Base-by-base conservation (phyloP, 768 basidiomycete genomes). In the Termitomyces sp. region DNA sequence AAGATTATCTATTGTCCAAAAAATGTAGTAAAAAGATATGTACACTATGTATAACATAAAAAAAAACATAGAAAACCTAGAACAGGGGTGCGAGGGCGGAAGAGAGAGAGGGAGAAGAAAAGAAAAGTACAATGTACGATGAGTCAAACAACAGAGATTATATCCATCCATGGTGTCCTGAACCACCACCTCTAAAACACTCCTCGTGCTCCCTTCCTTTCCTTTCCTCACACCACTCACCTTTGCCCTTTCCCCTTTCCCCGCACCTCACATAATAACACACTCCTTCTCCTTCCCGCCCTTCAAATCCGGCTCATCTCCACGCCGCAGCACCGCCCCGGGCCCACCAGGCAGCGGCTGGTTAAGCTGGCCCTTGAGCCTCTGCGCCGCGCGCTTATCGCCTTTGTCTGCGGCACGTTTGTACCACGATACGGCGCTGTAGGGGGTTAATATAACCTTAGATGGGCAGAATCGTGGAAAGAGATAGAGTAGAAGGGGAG, bases 301-400 rank as follows among this genome's bases (percentile, higher is more conserved):
- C 55, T 69, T 70, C 37, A 66, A 59, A 5, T 64, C 66, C 24
- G 58, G 65, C 15, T 68, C 78, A 10, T 74, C 71, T 44, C 78
- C 80, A 41, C 87, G 81, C 54, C 81, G 74, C 34, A 88, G 70
- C 10, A 89, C 80, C 5, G 86, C 74, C 34, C 79, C 82, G 1
- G 84, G 74, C 30, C 83, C 82, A 24, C 83, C 85, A 4, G 85
- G 81, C 57, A 81, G 67, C 6, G 82, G 79, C 51, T 78, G 78
- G 52, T 70, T 79, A 43, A 78, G 78, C 6, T 81, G 76, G 11
- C 82, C 76, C 65, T 81, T 85, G 14, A 98, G 74, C 51, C 97
- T 85, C 64, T 95, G 91, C 8, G 79, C 74, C 0, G 97, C 94
- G 56, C 97, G 90, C 68, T 92, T 96, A 72, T 99, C 97, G 47